phyloP scores from a whole-genome alignment of 306 rosid species.

The Lotus japonicus region DNA sequence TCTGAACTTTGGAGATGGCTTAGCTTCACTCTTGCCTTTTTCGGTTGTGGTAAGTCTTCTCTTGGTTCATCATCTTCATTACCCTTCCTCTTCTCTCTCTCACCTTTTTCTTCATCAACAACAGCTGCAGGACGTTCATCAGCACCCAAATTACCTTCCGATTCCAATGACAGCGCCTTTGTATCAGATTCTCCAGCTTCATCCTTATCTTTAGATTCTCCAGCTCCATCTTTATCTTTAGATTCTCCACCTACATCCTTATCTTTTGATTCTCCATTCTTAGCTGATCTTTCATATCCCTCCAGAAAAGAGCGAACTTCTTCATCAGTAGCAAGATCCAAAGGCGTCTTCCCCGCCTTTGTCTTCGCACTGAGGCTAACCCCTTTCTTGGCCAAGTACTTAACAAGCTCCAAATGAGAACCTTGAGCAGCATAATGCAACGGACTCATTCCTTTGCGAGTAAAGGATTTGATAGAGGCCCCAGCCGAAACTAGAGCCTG shows the following conservation, averaged over 20 bases:
- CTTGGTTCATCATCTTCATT: conserved; percentile 25
- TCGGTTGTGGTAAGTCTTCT: conserved; percentile 41
- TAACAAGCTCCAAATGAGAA: conserved; percentile 67
- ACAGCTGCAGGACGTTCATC: conserved; percentile 32
- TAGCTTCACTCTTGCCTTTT: conserved; percentile 49
- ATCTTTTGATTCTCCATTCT: conserved; percentile 37
- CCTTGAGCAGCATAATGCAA: conserved; percentile 89
- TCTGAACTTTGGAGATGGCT: conserved; percentile 70
- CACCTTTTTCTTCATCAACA: conserved; percentile 32
- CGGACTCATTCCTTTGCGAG: conserved; percentile 82
- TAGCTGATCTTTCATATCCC: conserved; percentile 37
- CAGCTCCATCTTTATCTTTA: not conserved
- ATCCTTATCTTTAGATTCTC: conserved; percentile 10
- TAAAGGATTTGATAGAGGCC: conserved; percentile 54
- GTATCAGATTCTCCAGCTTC: conserved; percentile 27
- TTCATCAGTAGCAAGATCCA: conserved; percentile 64
- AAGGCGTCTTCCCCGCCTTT: conserved; percentile 70
- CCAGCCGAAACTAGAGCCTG: conserved; percentile 54
- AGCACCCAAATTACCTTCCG: conserved; percentile 28
- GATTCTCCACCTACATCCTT: conserved; percentile 36
- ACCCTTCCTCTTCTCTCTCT: conserved; percentile 57
- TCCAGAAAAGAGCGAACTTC: conserved; percentile 59
- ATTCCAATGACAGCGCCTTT: conserved; percentile 28
- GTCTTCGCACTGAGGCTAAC: conserved; percentile 56
- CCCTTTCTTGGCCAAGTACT: conserved; percentile 82